A percentile compares a stretch with the other conserved stretches of the same genome.
Conservation (phyloP, 2,329 filamentous ascomycete genomes). For the Fusarium sp. region DNA sequence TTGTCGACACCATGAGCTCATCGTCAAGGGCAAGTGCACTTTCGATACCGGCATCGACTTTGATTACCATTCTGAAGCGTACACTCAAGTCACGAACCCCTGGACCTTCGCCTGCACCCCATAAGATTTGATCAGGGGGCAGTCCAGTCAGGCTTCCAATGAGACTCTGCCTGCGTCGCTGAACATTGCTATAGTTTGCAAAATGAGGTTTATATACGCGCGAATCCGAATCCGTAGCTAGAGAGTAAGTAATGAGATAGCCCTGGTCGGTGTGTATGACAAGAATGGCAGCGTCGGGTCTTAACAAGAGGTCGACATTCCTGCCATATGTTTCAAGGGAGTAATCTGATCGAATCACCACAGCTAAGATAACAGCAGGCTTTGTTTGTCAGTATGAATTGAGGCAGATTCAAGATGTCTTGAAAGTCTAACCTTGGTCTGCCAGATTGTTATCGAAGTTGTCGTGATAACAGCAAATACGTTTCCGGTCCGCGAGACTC, state of each 20-base stretch:
- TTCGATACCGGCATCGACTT: conserved; percentile 94
- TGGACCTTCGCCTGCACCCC: conserved; percentile 83
- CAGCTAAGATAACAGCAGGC: conserved; percentile 89
- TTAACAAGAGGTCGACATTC: conserved; percentile 85
- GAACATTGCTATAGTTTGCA: conserved; percentile 72
- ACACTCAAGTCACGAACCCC: conserved; percentile 89
- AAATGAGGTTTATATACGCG: conserved; percentile 89
- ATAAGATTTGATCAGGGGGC: conserved; percentile 71
- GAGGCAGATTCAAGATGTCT: background rate
- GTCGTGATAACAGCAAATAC: conserved; percentile 88
- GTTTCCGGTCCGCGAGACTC: conserved; percentile 82
- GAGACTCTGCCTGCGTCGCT: conserved; percentile 71
- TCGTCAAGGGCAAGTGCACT: conserved; percentile 90
- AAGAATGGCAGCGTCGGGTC: conserved; percentile 91
- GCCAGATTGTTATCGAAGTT: conserved; percentile 93
- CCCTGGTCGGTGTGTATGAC: conserved; percentile 88
- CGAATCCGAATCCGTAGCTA: conserved; percentile 85
- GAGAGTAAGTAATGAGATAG: conserved; percentile 93
- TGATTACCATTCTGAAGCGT: conserved; percentile 96
- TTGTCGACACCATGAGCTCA: conserved; percentile 90
- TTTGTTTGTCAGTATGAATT: conserved; percentile 53
- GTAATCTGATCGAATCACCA: conserved; percentile 82
- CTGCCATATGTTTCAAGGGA: conserved; percentile 87
- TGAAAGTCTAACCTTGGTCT: conserved; percentile 79
- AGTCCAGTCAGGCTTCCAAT: conserved; percentile 67